Percentiles rank a stretch among this genome's conserved stretches.
phyloP scores from a whole-genome alignment of 2,329 filamentous ascomycete genomes.

The Nemania sp. region DNA sequence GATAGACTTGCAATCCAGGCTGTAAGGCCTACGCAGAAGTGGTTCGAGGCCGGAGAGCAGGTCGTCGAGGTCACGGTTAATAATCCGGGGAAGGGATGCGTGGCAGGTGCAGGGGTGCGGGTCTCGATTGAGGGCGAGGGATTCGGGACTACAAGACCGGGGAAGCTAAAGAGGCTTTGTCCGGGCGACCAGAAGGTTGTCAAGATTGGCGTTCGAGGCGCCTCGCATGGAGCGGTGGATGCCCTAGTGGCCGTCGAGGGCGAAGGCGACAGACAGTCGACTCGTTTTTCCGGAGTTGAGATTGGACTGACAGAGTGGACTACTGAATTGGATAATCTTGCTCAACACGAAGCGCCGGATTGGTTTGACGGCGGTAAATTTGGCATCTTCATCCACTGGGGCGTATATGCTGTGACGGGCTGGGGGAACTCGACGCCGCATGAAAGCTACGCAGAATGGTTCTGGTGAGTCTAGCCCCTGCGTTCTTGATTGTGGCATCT shows the following conservation, averaged over 20 bases:
- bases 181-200: constrained; percentile 59
- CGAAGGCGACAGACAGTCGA: constrained; percentile 28
- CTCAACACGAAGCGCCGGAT: constrained; percentile 58
- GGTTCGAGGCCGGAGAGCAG: constrained; percentile 53
- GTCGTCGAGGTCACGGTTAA: constrained; percentile 54
- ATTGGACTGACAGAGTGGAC: constrained; percentile 55
- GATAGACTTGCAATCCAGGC: constrained; percentile 52
- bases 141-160: constrained; percentile 59
- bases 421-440: constrained; percentile 62
- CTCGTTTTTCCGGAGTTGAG: constrained; percentile 34
- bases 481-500: not conserved
- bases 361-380: constrained; percentile 69
- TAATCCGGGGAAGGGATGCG: constrained; percentile 49
- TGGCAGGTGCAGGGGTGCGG: constrained; percentile 49
- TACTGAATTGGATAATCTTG: constrained; percentile 52
- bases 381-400: constrained; percentile 73
- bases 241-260: constrained; percentile 43
- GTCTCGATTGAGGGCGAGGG: constrained; percentile 51
- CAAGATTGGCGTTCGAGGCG: constrained; percentile 53
- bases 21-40: constrained; percentile 59
- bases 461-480: constrained; percentile 59
- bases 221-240: constrained; percentile 41
- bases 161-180: constrained; percentile 55
- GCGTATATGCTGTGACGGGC: constrained; percentile 65
- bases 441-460: constrained; percentile 60